Evolutionary conservation across 2,329 filamentous ascomycete genomes (phyloP).

Genomic region (Allantophomopsis cytisporea): DNA sequence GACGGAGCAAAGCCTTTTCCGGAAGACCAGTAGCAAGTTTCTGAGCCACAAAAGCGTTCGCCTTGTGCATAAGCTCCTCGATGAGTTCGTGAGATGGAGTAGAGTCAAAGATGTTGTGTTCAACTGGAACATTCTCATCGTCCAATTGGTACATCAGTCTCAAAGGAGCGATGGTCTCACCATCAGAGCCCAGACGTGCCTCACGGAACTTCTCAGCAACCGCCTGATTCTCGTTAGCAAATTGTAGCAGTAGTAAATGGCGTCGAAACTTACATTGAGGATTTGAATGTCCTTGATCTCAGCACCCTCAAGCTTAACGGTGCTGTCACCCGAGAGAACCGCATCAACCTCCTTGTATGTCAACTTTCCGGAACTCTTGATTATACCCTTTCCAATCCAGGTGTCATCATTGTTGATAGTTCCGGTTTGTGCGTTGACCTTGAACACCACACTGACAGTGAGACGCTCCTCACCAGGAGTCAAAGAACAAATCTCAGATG

Average conservation of each 20-base stretch:
- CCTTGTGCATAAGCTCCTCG: constrained; percentile 89
- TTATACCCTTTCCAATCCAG: constrained; percentile 87
- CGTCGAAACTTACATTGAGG: constrained; percentile 45
- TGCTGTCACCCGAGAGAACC: constrained; percentile 52
- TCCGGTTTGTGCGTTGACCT: constrained; percentile 70
- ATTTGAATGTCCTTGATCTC: constrained; percentile 67
- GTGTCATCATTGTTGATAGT: constrained; percentile 71
- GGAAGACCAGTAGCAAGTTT: constrained; percentile 67
- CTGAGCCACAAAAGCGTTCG: constrained; percentile 79
- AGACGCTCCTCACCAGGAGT: constrained; percentile 79
- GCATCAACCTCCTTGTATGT: constrained; percentile 77
- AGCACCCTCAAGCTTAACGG: constrained; percentile 50
- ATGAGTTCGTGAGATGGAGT: constrained; percentile 82
- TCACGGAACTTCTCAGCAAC: constrained; percentile 87
- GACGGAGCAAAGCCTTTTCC: constrained; percentile 83
- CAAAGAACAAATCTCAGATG: constrained; percentile 78
- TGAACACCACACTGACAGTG: constrained; percentile 86
- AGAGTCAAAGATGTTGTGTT: constrained; percentile 91
- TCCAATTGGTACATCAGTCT: constrained; percentile 88
- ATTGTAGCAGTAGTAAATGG: neutral
- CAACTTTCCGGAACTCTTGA: constrained; percentile 82
- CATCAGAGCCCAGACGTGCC: constrained; percentile 67
- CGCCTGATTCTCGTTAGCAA: constrained; percentile 29
- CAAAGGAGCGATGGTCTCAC: constrained; percentile 69
- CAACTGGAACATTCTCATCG: constrained; percentile 94